A percentile compares a stretch with the other conserved stretches of the same genome.
Conservation (phyloP, 306 rosid genomes). For the Vigna unguiculata region DNA sequence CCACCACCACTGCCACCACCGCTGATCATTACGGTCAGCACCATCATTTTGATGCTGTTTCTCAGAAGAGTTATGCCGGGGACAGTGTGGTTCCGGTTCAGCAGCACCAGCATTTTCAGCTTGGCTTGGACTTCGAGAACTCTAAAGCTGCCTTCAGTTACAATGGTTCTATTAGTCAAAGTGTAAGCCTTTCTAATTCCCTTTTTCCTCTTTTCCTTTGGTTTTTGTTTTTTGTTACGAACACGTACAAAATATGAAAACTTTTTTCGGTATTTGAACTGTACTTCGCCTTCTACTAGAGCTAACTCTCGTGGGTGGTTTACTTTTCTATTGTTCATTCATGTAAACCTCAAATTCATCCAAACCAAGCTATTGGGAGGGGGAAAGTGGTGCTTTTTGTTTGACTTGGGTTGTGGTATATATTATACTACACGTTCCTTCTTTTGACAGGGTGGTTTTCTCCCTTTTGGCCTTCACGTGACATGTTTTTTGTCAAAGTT, state of each 20-base stretch:
- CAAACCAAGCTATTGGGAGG: not conserved
- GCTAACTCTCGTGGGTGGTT: not conserved
- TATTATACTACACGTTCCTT: not conserved
- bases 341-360: not conserved
- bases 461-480: constrained; percentile 2
- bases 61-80: constrained; percentile 57
- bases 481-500: constrained; percentile 3
- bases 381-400: not conserved
- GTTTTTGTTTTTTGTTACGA: not conserved
- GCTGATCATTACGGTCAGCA: constrained; percentile 46
- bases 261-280: not conserved
- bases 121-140: constrained; percentile 69
- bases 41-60: constrained; percentile 41
- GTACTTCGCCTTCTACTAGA: not conserved
- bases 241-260: not conserved
- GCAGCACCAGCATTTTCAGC: constrained; percentile 62
- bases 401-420: not conserved
- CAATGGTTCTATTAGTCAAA: constrained; percentile 68
- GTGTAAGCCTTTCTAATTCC: constrained; percentile 52
- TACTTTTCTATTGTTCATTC: not conserved
- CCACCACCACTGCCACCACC: not conserved
- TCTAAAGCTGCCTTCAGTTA: constrained; percentile 64
- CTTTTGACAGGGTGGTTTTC: not conserved
- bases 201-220: not conserved
- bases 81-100: constrained; percentile 90